A percentile compares a stretch with the other conserved stretches of the same genome.
phyloP scores from a whole-genome alignment of 257 asterid species.

The Salvia miltiorrhiza region DNA sequence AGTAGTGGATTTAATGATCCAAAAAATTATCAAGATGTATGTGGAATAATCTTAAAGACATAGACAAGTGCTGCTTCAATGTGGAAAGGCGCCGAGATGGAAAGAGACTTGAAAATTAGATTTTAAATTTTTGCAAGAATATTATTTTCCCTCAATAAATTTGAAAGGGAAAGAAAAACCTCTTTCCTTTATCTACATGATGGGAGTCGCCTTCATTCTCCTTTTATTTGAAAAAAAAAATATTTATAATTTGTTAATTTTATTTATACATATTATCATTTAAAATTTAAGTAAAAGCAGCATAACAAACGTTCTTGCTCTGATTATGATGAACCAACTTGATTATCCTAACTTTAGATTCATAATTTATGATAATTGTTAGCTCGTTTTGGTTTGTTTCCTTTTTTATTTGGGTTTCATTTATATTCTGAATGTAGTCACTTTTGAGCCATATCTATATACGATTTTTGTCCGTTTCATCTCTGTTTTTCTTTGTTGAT shows the following conservation, averaged over 20 bases:
- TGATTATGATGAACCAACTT: too few relatives aligned
- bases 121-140: slow-evolving; percentile 2
- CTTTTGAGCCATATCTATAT: too few relatives aligned
- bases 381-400: too few relatives aligned
- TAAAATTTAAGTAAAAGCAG: too few relatives aligned
- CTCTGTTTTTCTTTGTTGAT: too few relatives aligned
- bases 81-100: slow-evolving; percentile 2
- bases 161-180: slow-evolving; percentile 13
- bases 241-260: background rate
- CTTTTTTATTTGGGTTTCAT: too few relatives aligned
- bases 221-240: background rate
- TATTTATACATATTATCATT: background rate
- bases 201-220: background rate
- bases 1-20: background rate
- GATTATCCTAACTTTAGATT: too few relatives aligned
- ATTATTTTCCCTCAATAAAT: background rate
- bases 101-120: slow-evolving; percentile 15
- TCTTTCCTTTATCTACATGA: background rate
- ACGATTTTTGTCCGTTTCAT: too few relatives aligned
- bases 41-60: slow-evolving; percentile 1
- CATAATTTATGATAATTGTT: too few relatives aligned
- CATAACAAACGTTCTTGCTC: too few relatives aligned
- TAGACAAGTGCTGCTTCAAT: background rate
- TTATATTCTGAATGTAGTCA: too few relatives aligned
- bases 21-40: slow-evolving; percentile 1